phyloP scores from a whole-genome alignment of 331 rosid species.

The Quercus tomentella region DNA sequence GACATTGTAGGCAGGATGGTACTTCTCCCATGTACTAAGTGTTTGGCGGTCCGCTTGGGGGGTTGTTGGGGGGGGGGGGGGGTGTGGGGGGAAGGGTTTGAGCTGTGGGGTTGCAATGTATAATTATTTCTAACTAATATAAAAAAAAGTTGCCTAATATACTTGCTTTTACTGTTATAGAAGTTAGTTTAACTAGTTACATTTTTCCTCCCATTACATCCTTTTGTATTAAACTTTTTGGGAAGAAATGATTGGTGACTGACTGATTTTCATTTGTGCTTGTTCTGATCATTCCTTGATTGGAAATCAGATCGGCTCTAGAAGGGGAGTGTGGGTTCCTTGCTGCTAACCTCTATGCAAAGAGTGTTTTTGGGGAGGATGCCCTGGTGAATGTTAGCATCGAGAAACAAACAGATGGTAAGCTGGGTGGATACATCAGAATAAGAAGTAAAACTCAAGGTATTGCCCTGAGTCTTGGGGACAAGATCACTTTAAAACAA shows the following conservation, averaged over 20 bases:
- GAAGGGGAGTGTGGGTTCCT: conserved; percentile 98
- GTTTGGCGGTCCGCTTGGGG: too few relatives aligned
- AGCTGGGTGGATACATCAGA: conserved; percentile 94
- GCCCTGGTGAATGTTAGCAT: conserved; percentile 93
- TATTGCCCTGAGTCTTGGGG: conserved; percentile 97
- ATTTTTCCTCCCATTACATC: neutral
- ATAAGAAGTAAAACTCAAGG: conserved; percentile 99
- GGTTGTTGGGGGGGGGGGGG: too few relatives aligned
- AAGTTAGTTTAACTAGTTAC: too few relatives aligned
- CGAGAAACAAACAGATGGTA: conserved; percentile 83
- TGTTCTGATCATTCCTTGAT: conserved; percentile 13
- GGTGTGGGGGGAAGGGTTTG: too few relatives aligned
- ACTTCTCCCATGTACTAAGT: too few relatives aligned
- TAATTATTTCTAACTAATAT: too few relatives aligned
- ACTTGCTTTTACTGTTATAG: too few relatives aligned
- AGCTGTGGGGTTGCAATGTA: too few relatives aligned
- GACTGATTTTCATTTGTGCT: conserved; percentile 8
- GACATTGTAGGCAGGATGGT: too few relatives aligned
- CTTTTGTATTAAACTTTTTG: neutral
- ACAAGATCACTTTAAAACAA: conserved; percentile 98
- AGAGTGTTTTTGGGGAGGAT: conserved; percentile 98
- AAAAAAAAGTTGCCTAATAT: too few relatives aligned
- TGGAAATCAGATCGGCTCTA: conserved; percentile 69
- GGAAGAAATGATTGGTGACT: neutral
- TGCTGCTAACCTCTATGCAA: conserved; percentile 94